phyloP scores from a whole-genome alignment of 306 rosid species.

The Casuarina equisetifolia region DNA sequence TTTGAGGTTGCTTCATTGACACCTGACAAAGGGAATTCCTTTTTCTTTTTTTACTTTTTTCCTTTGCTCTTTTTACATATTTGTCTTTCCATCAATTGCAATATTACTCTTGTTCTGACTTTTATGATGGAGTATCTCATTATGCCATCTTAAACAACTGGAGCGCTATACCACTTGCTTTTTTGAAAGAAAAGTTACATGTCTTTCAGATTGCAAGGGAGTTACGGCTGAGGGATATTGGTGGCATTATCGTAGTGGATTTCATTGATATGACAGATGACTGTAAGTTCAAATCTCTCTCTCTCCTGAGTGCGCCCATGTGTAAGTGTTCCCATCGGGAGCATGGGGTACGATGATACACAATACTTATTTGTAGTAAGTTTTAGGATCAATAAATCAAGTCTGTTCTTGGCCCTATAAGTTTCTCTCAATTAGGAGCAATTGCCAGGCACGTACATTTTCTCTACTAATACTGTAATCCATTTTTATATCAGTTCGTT shows the following conservation, averaged over 20 bases:
- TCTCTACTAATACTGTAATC: neutral
- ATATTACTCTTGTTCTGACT: conserved; percentile 1
- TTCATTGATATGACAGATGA: conserved; percentile 96
- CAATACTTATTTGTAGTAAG: conserved; percentile 1
- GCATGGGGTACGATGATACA: neutral
- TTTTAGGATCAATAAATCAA: neutral
- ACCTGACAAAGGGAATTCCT: neutral
- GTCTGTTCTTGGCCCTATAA: neutral
- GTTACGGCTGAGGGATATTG: conserved; percentile 90
- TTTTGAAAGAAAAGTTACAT: conserved; percentile 29
- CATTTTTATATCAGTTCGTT: neutral
- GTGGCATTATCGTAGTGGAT: conserved; percentile 98
- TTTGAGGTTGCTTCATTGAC: conserved; percentile 13
- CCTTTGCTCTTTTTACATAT: conserved; percentile 11
- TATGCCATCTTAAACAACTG: conserved; percentile 19
- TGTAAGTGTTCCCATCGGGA: neutral
- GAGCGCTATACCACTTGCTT: conserved; percentile 10
- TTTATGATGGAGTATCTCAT: conserved; percentile 10
- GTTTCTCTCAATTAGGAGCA: neutral
- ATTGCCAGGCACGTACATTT: neutral
- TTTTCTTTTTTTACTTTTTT: neutral
- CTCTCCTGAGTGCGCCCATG: conserved; percentile 10
- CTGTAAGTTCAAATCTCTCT: conserved; percentile 48
- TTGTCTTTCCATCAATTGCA: conserved; percentile 17
- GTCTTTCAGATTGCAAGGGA: conserved; percentile 89